phyloP scores from a whole-genome alignment of 2,329 filamentous ascomycete species.

The Fusarium transvaalense region DNA sequence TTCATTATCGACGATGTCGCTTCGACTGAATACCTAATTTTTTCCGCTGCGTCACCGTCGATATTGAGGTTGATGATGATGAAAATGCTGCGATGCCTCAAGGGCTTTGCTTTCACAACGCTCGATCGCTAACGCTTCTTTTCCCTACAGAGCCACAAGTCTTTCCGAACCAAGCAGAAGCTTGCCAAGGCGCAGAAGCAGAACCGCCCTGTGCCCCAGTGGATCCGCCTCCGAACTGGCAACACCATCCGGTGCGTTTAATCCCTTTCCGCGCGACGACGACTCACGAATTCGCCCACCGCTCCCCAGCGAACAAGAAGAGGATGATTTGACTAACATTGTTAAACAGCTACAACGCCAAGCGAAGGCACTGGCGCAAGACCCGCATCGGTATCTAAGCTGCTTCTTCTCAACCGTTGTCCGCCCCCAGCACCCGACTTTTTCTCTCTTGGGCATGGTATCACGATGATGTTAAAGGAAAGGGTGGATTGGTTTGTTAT shows the following conservation, averaged over 20 bases:
- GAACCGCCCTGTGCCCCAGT: constrained; percentile 99
- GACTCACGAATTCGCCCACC: constrained; percentile 11
- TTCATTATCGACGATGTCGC: constrained; percentile 28
- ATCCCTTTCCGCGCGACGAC: constrained; percentile 19
- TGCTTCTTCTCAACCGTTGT: constrained; percentile 48
- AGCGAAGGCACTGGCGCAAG: constrained; percentile 99
- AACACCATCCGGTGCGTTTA: constrained; percentile 97
- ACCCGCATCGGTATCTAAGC: constrained; percentile 97
- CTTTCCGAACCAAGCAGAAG: constrained; percentile 99
- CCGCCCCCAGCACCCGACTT: constrained; percentile 48
- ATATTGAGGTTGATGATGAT: constrained; percentile 24
- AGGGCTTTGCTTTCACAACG: constrained; percentile 21
- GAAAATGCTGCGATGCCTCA: constrained; percentile 18
- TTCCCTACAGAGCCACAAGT: constrained; percentile 89
- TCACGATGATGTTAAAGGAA: constrained; percentile 44
- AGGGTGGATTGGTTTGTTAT: constrained; percentile 38
- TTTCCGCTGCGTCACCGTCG: constrained; percentile 10
- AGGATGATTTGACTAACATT: constrained; percentile 25
- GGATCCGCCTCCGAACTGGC: constrained; percentile 97
- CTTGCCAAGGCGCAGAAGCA: constrained; percentile 99
- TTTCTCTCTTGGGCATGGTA: constrained; percentile 48
- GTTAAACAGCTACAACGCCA: constrained; percentile 92
- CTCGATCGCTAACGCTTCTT: constrained; percentile 45
- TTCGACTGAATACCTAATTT: constrained; percentile 18
- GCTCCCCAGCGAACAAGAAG: constrained; percentile 5